Base-by-base conservation (phyloP, 805 yeast species). In the Saturnispora zaruensis region DNA sequence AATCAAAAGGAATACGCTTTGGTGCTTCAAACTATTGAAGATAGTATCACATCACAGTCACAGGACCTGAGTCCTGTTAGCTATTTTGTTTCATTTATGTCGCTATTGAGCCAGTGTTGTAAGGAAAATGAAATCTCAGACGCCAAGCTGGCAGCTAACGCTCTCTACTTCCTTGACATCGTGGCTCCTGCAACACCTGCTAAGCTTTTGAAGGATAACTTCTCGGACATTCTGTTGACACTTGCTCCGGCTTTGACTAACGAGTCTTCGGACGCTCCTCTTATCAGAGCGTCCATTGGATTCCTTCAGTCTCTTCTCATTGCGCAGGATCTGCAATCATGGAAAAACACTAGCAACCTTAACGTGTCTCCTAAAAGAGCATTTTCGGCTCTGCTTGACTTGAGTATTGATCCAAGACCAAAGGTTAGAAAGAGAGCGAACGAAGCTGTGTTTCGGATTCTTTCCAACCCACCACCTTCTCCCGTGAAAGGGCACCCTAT, bases 401-500 rank as follows among this genome's bases (percentile, higher is more conserved):
- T 88, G 53, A 79, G 91, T 0, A 68, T 87, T 41, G 97, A 93
- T 66, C 84, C 85, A 43, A 79, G 98, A 63, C 99, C 99, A 34
- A 93, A 93, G 60, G 95, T 93, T 11, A 80, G 99, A 65, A 87
- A 85, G 76, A 83, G 97, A 71, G 96, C 98, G 1, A 84, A 82
- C 59, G 99, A 93, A 51, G 86, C 97, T 2, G 75, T 93, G n/a
- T 68, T 74, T 45, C 75, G 72, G 3, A 70, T 93, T 28, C 69
- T 93, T 53, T 56, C 68, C 2, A 44, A 45, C 13, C 83, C 86
- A 3, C 95, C 96, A 9, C 74, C 84, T 0, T 85, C 89, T 9
- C 91, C 95, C 7, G 74, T 82, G 13, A 75, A 82, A 5, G 83
- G 79, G 38, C 97, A 91, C 63, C 83, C 87, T 37, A 95, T 87